Percentiles rank a stretch among this genome's conserved stretches.
Conservation (phyloP, 371 early-diverging fungal genomes). For the Chytridium lagenaria region DNA sequence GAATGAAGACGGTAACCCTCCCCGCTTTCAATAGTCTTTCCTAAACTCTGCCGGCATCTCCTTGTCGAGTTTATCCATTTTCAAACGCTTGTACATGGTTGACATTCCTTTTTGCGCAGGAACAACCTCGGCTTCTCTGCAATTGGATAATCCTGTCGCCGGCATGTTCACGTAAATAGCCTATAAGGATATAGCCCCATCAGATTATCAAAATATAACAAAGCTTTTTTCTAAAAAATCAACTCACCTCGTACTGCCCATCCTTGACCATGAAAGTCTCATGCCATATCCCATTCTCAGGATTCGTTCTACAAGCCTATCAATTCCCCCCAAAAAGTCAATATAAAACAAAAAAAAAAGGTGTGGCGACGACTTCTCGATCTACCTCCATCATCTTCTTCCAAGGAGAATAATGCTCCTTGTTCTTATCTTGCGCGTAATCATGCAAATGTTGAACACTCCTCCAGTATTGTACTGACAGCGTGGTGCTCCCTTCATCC, state of each 20-base stretch:
- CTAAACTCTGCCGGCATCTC: not conserved
- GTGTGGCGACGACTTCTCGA: not conserved
- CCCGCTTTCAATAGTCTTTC: not conserved
- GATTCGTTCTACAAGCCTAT: not conserved
- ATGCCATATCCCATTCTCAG: conserved; percentile 30
- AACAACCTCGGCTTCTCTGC: not conserved
- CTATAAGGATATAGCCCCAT: too few species aligned
- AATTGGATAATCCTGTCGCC: not conserved
- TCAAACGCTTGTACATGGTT: not conserved
- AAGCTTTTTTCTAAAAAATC: too few species aligned
- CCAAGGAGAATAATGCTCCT: conserved; percentile 24
- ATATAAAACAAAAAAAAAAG: not conserved
- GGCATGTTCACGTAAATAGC: conserved; percentile 26
- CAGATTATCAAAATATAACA: too few species aligned
- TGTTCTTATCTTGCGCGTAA: conserved; percentile 1
- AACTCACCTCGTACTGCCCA: conserved; percentile 29
- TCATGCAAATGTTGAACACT: conserved; percentile 23
- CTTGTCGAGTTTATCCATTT: not conserved
- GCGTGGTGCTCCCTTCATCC: not conserved
- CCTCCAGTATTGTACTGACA: conserved; percentile 34
- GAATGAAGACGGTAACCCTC: not conserved
- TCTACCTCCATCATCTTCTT: conserved; percentile 14
- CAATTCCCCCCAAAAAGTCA: not conserved
- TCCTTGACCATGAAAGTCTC: conserved; percentile 30
- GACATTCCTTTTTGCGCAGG: not conserved